A percentile compares a stretch with the other conserved stretches of the same genome.
phyloP scores from a whole-genome alignment of 148 eudicot species.

The Amaranthus hypochondriacus region DNA sequence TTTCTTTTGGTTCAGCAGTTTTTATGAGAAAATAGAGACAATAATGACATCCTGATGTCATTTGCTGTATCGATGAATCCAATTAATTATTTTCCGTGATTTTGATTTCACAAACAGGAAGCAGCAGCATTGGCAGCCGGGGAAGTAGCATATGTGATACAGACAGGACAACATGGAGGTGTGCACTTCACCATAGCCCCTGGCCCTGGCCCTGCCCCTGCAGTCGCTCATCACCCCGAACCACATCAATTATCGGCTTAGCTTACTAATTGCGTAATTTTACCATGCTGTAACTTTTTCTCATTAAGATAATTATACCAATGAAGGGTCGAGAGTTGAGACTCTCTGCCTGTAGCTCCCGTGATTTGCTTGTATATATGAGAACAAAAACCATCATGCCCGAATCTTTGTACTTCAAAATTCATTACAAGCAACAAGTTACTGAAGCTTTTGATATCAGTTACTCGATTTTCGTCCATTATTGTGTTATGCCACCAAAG shows the following conservation, averaged over 20 bases:
- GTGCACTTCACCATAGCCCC: constrained; percentile 63
- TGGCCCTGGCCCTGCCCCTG: constrained; percentile 19
- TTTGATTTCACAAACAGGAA: constrained; percentile 36
- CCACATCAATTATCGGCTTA: constrained; percentile 19
- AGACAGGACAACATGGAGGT: constrained; percentile 59
- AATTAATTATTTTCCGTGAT: background rate
- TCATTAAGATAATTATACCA: background rate
- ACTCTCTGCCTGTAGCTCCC: background rate
- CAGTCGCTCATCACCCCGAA: constrained; percentile 31
- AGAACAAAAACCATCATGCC: background rate
- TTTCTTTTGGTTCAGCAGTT: no score
- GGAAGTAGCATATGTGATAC: constrained; percentile 70
- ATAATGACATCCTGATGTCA: no score
- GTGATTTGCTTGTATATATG: constrained; percentile 23
- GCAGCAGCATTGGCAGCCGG: constrained; percentile 66
- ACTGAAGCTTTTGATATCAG: background rate
- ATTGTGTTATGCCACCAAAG: background rate
- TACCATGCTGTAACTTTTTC: constrained; percentile 12
- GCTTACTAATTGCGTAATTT: constrained; percentile 6
- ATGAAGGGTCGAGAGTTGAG: background rate
- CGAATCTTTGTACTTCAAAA: background rate
- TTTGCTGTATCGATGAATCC: background rate
- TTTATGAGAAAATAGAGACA: no score
- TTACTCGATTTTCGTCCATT: constrained; percentile 5
- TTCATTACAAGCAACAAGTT: background rate